These are phyloP conservation scores for Spencermartinsiella europaea DNA, from an alignment of 805 yeast genomes.

Conservation along the genomic window DNA sequence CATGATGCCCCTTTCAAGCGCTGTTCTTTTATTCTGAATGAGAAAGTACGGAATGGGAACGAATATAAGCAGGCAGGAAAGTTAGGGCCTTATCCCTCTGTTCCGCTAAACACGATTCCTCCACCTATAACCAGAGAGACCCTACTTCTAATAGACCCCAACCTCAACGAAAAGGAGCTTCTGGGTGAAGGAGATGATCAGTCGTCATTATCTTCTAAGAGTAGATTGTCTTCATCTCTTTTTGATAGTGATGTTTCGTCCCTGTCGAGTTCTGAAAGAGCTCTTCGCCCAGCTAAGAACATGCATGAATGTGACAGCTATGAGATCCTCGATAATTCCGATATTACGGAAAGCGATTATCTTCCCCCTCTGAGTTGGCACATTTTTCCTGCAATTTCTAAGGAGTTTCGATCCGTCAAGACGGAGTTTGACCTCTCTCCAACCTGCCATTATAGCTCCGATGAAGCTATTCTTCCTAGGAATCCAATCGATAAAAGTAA, in stretches of 20 bases:
- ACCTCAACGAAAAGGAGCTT: slow-evolving; percentile 17
- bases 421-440: slow-evolving; percentile 15
- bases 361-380: slow-evolving; percentile 21
- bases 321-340: background rate
- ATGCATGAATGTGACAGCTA: background rate
- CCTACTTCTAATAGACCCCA: slow-evolving; percentile 35
- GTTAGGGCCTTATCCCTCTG: slow-evolving; percentile 49
- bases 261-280: background rate
- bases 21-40: slow-evolving; percentile 61
- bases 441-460: slow-evolving; percentile 11
- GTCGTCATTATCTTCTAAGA: slow-evolving; percentile 13
- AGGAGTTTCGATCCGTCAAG: slow-evolving; percentile 2
- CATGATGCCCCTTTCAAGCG: slow-evolving; percentile 87
- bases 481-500: slow-evolving; percentile 32
- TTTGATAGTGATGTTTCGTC: background rate
- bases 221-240: slow-evolving; percentile 2
- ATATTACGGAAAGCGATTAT: slow-evolving; percentile 8
- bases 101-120: slow-evolving; percentile 59
- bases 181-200: slow-evolving; percentile 14
- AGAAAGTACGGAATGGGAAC: slow-evolving; percentile 39
- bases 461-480: slow-evolving; percentile 11
- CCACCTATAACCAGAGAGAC: slow-evolving; percentile 52
- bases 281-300: background rate
- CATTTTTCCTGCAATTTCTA: slow-evolving; percentile 4
- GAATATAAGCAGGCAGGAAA: slow-evolving; percentile 38